Conservation (phyloP, 257 asterid genomes). For the Nicotiana otophora region DNA sequence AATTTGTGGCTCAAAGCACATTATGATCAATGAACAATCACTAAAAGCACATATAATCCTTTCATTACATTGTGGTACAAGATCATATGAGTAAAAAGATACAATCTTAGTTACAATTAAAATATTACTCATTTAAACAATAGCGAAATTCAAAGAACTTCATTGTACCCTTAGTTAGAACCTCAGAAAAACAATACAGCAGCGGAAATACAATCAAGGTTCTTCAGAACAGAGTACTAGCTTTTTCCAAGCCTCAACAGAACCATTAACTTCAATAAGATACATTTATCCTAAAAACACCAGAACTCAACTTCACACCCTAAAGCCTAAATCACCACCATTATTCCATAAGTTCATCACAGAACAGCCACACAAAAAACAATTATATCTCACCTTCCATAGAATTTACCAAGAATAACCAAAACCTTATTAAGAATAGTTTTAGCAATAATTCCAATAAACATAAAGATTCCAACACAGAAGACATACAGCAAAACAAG, state of each 20-base stretch:
- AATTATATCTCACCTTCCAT: not conserved
- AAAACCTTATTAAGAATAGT: not conserved
- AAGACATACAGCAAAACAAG: not conserved
- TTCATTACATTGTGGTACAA: not conserved
- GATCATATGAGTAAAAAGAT: not conserved
- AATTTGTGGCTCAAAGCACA: not conserved
- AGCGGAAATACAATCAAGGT: not conserved
- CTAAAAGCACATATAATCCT: not conserved
- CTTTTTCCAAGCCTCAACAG: not conserved
- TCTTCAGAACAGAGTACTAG: not conserved
- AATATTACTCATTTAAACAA: not conserved
- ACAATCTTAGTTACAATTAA: not conserved
- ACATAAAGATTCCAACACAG: not conserved
- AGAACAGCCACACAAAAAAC: not conserved
- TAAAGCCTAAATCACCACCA: not conserved
- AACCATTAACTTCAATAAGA: not conserved
- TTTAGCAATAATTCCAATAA: not conserved
- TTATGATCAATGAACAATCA: not conserved
- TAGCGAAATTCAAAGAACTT: not conserved
- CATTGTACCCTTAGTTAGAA: not conserved
- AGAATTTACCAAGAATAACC: not conserved
- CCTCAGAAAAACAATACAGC: not conserved
- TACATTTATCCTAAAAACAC: not conserved
- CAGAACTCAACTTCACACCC: not conserved
- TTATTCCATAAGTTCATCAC: not conserved